Evolutionary conservation across 805 yeast genomes (phyloP), one percentile per base, ranked within the genome.

Genomic region (Wickerhamomyces alni): DNA sequence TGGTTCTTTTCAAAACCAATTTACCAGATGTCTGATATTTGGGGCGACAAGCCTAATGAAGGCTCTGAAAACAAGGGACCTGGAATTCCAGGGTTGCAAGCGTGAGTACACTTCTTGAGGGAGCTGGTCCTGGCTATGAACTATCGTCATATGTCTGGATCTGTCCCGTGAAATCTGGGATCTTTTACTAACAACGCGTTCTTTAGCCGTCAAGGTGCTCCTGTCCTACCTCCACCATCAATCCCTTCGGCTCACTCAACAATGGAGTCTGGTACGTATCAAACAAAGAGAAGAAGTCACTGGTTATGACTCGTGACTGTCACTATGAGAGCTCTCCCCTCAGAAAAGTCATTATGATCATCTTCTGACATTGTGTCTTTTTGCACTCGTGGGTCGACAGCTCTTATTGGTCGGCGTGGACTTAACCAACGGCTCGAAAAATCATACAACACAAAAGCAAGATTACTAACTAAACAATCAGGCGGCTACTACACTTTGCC

Each of bases 151-250:
- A 21, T 21, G 6, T 6, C 24, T 9, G 9, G 24, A 21, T 21
- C 24, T 21, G 24, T 7, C 9, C 9, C 24, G 8, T 11, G 8
- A 5, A 11, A 10, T 5, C 6, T 9, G 8, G 28, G 8, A 11
- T 13, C 31, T 28, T 8, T 7, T 40, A 43, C 45, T 43, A 44
- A 35, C 46, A 10, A 26, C 17, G n/a, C 28, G 24, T 22, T 21
- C 19, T 36, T n/a, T 44, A 74, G 80, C 48, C 79, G 76, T 52
- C 80, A 72, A 56, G 45, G 62, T 36, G 77, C 79, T 7, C 80
- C 80, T 10, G 79, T 75, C 15, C 63, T 76, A 44, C 82, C 81
- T 7, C 80, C 82, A 11, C 81, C 82, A 15, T 74, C 75, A 10
- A 42, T 52, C 2, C 45, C 51, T 11, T 53, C 56, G 10, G 41